Evolutionary conservation across 2,329 filamentous ascomycete species (phyloP), one percentile per base, ranked within the genome.

Genomic region (Aspergillus piperis): DNA sequence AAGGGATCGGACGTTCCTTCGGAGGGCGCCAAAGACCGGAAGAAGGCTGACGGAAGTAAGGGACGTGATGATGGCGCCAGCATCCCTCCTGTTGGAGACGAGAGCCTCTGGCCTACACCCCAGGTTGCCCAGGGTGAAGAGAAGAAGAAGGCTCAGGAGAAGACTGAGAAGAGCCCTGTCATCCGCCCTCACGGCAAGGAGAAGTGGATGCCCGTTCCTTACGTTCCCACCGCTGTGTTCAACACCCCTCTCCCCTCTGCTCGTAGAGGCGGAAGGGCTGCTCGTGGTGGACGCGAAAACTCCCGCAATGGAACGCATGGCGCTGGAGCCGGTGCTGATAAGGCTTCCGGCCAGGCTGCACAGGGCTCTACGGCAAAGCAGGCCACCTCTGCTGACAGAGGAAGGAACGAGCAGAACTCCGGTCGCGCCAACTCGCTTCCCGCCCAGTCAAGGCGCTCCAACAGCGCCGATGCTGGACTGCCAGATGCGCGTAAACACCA

Each of bases 41-140:
- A 70, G 70, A 73, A 74, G 70, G 72, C 66, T 55, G 73, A 77
- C 27, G 74, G 74, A 57, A 76, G 74, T 63, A 82, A 81, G 66
- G 71, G 67, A 44, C 70, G 71, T 32, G 79, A 82, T 58, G 74
- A 74, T 27, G 65, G 64, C 58, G 59, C 72, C 49, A 73, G 78
- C 44, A 81, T 85, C 36, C 90, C 90, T 25, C 83, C 90, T 2
- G 89, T 91, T 50, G 87, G 85, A 60, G 93, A 98, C 75, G 84
- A 91, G 53, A 81, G 86, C 56, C 88, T 88, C 19, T 99, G 95
- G 95, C 95, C 95, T 15, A 98, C 94, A 2, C 92, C 92, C 0
- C 91, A 96, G 68, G 88, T 83, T 53, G 89, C 88, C 1, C 86
- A 89, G 55, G 87, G 88, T 53, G 92, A 95, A 67, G 86, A 90